Base-by-base conservation (phyloP, 116 monocot genomes). In the Papilionanthe hybrid region DNA sequence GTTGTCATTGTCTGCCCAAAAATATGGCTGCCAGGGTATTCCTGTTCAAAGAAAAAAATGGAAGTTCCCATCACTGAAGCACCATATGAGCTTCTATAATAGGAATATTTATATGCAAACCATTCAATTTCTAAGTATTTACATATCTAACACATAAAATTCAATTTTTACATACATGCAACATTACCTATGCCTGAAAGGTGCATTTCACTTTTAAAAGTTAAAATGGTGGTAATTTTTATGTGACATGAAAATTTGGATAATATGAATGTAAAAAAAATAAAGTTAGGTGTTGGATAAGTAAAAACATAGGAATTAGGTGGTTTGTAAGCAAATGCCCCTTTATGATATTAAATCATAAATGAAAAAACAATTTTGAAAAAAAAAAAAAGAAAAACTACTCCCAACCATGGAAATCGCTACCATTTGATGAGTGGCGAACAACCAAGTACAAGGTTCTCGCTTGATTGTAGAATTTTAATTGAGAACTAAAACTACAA, bases 1-100 rank as follows among this genome's bases (percentile, higher is more conserved):
- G 85, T 87, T 65, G 94, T 97, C 87, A 91, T 78, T 79, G 97
- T 94, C 71, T 94, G 94, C 19, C 97, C 97, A 82, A 75, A 85
- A 79, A 94, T 83, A 82, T 91, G 85, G 76, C 92, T 88, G 77
- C 84, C 84, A 78, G 88, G 91, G 82, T 92, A 82, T 41, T 88
- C 97, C 97, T 97, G 86, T 66, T 43, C 37, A 41, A 68, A 68
- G 45, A 48, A 53, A 47, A 77, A 48, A 60, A 53, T 53, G 22
- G 37, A 68, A n/a, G 19, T 44, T 42, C 20, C 69, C 69, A 69
- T 69, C 32, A 30, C 69, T 37, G 37, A 69, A 69, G 69, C 15
- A 12, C 17, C 30, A 69, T 69, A 69, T 37, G 37, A 37, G 32
- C 13, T 32, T 32, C 3, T 32, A 32, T 32, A 32, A 32, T 32